These are phyloP conservation scores for Stemphylium vesicarium DNA, from an alignment of 2,329 filamentous ascomycete genomes.

Conservation along the genomic window DNA sequence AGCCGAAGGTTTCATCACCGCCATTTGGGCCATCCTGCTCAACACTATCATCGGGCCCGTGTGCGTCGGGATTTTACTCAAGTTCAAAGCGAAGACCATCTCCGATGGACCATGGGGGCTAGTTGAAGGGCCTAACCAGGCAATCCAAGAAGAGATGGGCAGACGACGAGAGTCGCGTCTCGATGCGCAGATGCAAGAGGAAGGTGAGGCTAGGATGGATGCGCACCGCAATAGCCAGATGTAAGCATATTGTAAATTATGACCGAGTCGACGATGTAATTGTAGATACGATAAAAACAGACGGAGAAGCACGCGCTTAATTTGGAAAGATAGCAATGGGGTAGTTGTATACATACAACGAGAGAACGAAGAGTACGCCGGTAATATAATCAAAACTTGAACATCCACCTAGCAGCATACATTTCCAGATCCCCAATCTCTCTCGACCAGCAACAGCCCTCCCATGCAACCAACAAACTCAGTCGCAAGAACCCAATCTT, in stretches of 20 bases:
- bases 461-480: too few species aligned
- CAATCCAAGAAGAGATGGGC: slow-evolving; percentile 2
- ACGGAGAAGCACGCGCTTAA: too few species aligned
- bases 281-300: too few species aligned
- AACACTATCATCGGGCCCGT: slow-evolving; percentile 34
- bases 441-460: too few species aligned
- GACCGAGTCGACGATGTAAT: too few species aligned
- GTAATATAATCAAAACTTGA: too few species aligned
- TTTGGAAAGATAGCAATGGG: too few species aligned
- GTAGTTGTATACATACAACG: too few species aligned
- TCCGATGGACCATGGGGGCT: slow-evolving; percentile 24
- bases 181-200: slow-evolving; percentile 8
- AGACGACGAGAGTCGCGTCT: slow-evolving; percentile 1
- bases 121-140: slow-evolving; percentile 12
- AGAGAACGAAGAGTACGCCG: too few species aligned
- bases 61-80: slow-evolving; percentile 29
- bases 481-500: too few species aligned
- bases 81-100: slow-evolving; percentile 26
- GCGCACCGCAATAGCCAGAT: slow-evolving; percentile 1
- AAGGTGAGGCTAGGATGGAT: slow-evolving; percentile 7
- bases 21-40: slow-evolving; percentile 34
- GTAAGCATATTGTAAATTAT: not conserved
- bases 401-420: too few species aligned
- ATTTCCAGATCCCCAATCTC: too few species aligned
- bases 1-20: slow-evolving; percentile 30